A percentile compares a stretch with the other conserved stretches of the same genome.
Conservation (phyloP, 768 basidiomycete species). For the Lactarius vividus region DNA sequence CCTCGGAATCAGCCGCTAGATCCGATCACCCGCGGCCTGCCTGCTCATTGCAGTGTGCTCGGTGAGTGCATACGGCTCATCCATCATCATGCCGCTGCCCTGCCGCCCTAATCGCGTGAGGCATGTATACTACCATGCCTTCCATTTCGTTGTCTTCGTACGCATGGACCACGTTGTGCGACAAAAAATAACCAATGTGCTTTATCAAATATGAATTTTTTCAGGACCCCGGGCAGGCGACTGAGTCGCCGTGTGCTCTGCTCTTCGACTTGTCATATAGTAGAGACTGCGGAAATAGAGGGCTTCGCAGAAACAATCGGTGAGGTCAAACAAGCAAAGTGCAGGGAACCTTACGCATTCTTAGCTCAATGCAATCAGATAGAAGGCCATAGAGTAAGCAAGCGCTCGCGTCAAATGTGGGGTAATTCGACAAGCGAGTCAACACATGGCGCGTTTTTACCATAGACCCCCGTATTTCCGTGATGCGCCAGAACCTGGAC, state of each 20-base stretch:
- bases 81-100: background rate
- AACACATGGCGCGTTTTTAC: conserved; percentile 14
- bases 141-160: conserved; percentile 12
- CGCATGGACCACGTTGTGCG: conserved; percentile 3
- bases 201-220: background rate
- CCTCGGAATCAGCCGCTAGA: conserved; percentile 4
- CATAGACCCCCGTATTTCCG: conserved; percentile 14
- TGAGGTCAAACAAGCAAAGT: background rate
- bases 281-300: background rate
- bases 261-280: too few relatives aligned
- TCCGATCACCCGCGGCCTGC: conserved; percentile 18
- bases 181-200: conserved; percentile 1
- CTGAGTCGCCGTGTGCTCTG: background rate
- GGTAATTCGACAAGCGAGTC: conserved; percentile 20
- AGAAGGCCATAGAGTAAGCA: conserved; percentile 10
- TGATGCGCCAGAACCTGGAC: conserved; percentile 15
- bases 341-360: background rate
- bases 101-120: background rate
- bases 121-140: background rate
- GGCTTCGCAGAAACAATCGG: background rate
- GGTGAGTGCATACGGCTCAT: background rate
- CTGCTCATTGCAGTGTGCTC: background rate
- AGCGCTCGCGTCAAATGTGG: conserved; percentile 6
- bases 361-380: conserved; percentile 11
- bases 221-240: background rate